phyloP scores from a whole-genome alignment of 257 asterid genomes.

The Solanum clarkiae region DNA sequence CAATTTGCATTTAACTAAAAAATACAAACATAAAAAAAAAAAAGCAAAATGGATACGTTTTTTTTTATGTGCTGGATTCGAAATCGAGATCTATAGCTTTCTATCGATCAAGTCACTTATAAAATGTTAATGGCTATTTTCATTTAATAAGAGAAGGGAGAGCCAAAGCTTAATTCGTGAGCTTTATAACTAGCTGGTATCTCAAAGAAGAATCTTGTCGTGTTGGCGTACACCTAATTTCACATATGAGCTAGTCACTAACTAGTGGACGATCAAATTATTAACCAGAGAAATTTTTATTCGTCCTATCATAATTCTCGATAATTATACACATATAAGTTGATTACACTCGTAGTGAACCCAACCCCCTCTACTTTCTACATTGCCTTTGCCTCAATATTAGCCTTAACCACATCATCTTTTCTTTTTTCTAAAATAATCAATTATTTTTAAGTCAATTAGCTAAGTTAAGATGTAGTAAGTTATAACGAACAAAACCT shows the following conservation, averaged over 20 bases:
- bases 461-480: neutral
- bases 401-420: neutral
- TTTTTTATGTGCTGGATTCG: neutral
- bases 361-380: neutral
- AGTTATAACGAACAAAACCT: neutral
- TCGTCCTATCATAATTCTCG: neutral
- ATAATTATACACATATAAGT: neutral
- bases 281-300: fast-evolving
- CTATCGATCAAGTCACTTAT: neutral
- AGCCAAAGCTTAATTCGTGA: neutral
- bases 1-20: neutral
- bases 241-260: neutral
- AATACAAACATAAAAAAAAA: neutral
- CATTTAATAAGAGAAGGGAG: neutral
- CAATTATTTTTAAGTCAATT: neutral
- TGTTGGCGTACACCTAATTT: neutral
- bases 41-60: neutral
- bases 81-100: neutral
- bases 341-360: neutral
- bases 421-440: neutral
- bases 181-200: neutral
- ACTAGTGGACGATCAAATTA: neutral
- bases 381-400: neutral
- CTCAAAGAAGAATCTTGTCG: neutral
- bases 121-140: neutral